Evolutionary conservation across 371 early-diverging fungal genomes (phyloP), one percentile per base, ranked within the genome.

Genomic region (Thermomucor indicae-seudaticae): DNA sequence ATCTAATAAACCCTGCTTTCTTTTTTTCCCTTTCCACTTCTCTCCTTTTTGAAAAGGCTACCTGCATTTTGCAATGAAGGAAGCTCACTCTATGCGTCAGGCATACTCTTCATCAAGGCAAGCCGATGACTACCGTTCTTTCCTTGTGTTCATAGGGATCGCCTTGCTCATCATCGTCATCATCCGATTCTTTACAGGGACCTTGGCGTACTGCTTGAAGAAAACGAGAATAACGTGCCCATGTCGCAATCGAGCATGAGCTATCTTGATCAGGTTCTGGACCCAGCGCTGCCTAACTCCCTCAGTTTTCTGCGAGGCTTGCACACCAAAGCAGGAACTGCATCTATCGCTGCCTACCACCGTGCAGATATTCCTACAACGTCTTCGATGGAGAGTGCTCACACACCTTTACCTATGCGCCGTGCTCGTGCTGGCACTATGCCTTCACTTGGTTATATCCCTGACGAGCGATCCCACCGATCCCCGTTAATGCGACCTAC

Each of bases 381-480:
- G 1, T 25, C 43, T 28, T 34, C 53, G 1, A 44, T 31, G 20
- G 60, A 47, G 11, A 28, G 24, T 8, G 29, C 24, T 49, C 43
- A 46, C 10, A 22, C 60, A 30, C 28, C 49, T 28, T 43, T 58
- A 16, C 38, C 53, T 16, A 43, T 58, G 31, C 59, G 87, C 35
- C 78, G 91, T 20, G 76, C 88, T 34, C 76, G 91, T 49, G 89
- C 91, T 12, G 91, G 88, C 28, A 91, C 91, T 7, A 80, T 91
- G 66, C 86, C 88, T 4, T 86, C 89, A 6, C 73, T 80, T 57
- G 65, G 80, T 37, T 62, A 80, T 39, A 41, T 71, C 62, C 51
- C 72, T 52, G 57, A 65, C 58, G 29, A 63, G 39, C 37, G 56
- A 35, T 42, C 64, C 43, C 64, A 64, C 28, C 66, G 70, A 49